Conservation (phyloP, 106 monocot genomes). For the Narthecium ossifragum region DNA sequence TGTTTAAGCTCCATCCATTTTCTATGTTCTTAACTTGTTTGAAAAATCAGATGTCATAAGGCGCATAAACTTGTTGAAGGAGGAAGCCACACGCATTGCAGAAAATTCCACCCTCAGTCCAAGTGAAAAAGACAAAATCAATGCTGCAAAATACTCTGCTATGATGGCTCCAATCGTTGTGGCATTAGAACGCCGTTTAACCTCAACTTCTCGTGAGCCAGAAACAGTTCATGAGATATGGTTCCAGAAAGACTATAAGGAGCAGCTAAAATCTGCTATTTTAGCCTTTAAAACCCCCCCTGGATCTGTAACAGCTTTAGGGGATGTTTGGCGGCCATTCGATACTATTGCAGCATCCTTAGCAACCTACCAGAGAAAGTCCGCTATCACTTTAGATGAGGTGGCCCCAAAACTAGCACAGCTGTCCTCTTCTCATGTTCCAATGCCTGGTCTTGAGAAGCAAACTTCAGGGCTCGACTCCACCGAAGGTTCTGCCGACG, state of each 20-base stretch:
- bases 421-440: slow-evolving; percentile 78
- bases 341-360: slow-evolving; percentile 78
- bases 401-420: slow-evolving; percentile 68
- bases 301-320: slow-evolving; percentile 41
- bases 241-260: slow-evolving; percentile 81
- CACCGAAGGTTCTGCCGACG: slow-evolving; percentile 9
- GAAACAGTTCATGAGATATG: slow-evolving; percentile 81
- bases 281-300: slow-evolving; percentile 77
- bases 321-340: slow-evolving; percentile 86
- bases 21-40: too few relatives aligned
- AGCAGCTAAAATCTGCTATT: slow-evolving; percentile 68
- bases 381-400: slow-evolving; percentile 58
- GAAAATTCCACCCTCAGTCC: slow-evolving; percentile 68
- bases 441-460: slow-evolving; percentile 98
- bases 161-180: slow-evolving; percentile 96
- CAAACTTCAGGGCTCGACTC: slow-evolving; percentile 24
- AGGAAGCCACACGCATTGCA: slow-evolving; percentile 80
- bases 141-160: slow-evolving; percentile 88
- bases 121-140: slow-evolving; percentile 83
- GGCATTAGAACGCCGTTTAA: slow-evolving; percentile 88
- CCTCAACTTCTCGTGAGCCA: slow-evolving; percentile 82
- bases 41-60: slow-evolving; percentile 80
- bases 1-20: too few relatives aligned
- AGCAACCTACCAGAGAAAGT: slow-evolving; percentile 60
- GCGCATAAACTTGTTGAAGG: slow-evolving; percentile 82